Percentiles rank a stretch among this genome's conserved stretches.
Conservation (phyloP, 805 yeast genomes). For the Metschnikowia cerradonensis region DNA sequence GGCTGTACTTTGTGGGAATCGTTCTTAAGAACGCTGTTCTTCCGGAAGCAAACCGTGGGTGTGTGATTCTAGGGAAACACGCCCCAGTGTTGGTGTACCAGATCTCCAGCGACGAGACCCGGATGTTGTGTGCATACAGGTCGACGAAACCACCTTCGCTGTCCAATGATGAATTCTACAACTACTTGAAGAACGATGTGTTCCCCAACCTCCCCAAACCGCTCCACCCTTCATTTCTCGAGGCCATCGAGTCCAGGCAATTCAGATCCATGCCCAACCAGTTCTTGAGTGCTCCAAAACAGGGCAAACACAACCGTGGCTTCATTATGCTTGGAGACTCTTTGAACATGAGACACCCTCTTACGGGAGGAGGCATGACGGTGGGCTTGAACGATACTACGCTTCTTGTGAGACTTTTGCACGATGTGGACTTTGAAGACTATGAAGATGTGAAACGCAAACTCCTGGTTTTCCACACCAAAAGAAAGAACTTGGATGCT, state of each 20-base stretch:
- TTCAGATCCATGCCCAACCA: constrained; percentile 92
- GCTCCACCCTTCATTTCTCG: constrained; percentile 61
- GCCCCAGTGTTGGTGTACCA: constrained; percentile 90
- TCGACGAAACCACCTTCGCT: constrained; percentile 68
- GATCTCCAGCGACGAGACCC: constrained; percentile 74
- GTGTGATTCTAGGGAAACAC: constrained; percentile 81
- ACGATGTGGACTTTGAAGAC: constrained; percentile 54
- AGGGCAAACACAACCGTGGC: constrained; percentile 56
- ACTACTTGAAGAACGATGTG: constrained; percentile 58
- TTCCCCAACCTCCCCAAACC: constrained; percentile 63
- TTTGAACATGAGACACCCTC: constrained; percentile 94
- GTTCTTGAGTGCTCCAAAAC: constrained; percentile 73
- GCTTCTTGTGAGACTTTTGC: constrained; percentile 57
- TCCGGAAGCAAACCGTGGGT: constrained; percentile 77
- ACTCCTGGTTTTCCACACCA: constrained; percentile 64
- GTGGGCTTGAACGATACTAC: constrained; percentile 89
- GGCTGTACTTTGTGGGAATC: constrained; percentile 85
- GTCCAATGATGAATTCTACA: constrained; percentile 50
- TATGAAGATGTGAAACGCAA: constrained; percentile 52
- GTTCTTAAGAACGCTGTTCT: constrained; percentile 69
- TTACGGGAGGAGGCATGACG: constrained; percentile 99
- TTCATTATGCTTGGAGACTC: constrained; percentile 87
- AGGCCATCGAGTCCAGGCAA: constrained; percentile 53
- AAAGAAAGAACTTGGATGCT: constrained; percentile 73
- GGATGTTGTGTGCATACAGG: constrained; percentile 85